Conservation (phyloP, 805 yeast species). For the Metschnikowia kunwiensis region DNA sequence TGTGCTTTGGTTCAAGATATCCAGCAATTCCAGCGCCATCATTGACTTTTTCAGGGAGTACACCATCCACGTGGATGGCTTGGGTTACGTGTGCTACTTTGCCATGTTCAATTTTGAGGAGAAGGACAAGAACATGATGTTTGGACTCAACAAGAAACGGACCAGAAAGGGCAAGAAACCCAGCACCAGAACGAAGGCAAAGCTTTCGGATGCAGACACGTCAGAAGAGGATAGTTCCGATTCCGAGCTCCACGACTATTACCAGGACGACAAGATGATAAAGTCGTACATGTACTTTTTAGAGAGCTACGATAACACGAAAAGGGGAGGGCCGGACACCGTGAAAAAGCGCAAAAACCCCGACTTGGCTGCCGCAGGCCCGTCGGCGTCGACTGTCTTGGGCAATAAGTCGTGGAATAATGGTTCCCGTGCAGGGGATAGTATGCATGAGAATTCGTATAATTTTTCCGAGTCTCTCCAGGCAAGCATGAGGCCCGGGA, state of each 20-base stretch:
- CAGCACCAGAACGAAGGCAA: conserved; percentile 13
- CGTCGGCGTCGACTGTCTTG: conserved; percentile 2
- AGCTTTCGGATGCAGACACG: conserved; percentile 16
- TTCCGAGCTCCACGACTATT: conserved; percentile 35
- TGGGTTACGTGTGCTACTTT: conserved; percentile 91
- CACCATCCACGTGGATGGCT: conserved; percentile 87
- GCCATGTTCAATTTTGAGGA: conserved; percentile 87
- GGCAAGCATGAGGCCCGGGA: conserved; percentile 30
- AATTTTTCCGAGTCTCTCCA: conserved; percentile 27
- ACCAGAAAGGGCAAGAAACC: conserved; percentile 14
- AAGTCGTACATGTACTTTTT: conserved; percentile 84
- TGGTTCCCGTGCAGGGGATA: conserved; percentile 1
- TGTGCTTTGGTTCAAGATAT: conserved; percentile 80
- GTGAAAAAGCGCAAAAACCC: neutral
- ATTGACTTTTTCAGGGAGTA: conserved; percentile 89
- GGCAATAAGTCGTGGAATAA: neutral
- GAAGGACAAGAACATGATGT: conserved; percentile 46
- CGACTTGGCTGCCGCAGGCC: conserved; percentile 2
- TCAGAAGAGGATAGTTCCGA: conserved; percentile 20
- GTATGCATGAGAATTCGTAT: conserved; percentile 27
- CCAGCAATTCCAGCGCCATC: conserved; percentile 67
- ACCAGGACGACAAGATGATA: conserved; percentile 83
- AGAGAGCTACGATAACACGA: conserved; percentile 65
- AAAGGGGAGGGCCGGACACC: conserved; percentile 3
- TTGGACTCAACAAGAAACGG: conserved; percentile 24